Evolutionary conservation across 495 filamentous ascomycete species (phyloP), one percentile per base, ranked within the genome.

Genomic region (Haplographium delicatum): DNA sequence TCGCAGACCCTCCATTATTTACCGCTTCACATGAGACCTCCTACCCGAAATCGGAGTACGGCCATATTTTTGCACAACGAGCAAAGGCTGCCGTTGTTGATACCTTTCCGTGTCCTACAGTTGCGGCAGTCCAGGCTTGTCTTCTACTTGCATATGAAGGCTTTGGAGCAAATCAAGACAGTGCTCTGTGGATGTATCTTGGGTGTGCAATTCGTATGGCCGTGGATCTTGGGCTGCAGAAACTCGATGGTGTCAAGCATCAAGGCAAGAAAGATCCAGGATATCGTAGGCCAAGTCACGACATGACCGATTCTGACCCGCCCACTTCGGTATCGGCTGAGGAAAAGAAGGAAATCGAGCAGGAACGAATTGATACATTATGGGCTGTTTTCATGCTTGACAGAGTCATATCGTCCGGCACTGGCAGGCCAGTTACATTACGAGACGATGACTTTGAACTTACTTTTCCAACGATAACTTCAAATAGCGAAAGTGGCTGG

Each of bases 341-440:
- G 42, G 84, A 82, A 58, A 78, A 79, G 61, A 69, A 72, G 38
- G 71, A 79, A 48, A 61, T 79, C 15, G 74, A 89, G 61, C 75
- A 85, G 43, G 87, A 90, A 53, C 76, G 85, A 25, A 84, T 87
- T 13, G 85, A 91, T 60, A 87, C 88, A 0, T 88, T 91, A 58
- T 94, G 86, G 86, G 81, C 86, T 20, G 82, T 94, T 20, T 91
- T 91, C 64, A 84, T 91, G 59, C 73, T 94, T 7, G 88, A 94
- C 59, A 74, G 88, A 27, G 84, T 88, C 47, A 89, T 91, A 46
- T 91, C 88, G 3, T 89, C 86, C 9, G 88, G 88, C 1, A 91
- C 87, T 23, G 88, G 88, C 13, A 69, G 87, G 34, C 81, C 86
- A 2, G 88, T 89, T 4, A 91, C 87, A 1, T 72, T 94, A 23